A percentile compares a stretch with the other conserved stretches of the same genome.
Conservation (phyloP, 169 alveolate genomes). For the Babesia ovis region DNA sequence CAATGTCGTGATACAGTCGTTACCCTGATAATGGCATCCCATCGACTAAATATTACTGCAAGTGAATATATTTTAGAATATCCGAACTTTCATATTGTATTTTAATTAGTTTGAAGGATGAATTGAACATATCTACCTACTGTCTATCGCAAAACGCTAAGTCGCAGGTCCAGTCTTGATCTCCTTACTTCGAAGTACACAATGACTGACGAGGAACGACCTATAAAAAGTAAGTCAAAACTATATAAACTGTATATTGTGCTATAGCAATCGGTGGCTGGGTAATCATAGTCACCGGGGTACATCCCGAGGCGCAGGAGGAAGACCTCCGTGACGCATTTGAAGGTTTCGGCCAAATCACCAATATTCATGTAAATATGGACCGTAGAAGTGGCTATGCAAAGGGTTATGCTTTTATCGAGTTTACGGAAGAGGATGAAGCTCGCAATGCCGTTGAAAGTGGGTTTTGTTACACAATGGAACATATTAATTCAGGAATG, state of each 20-base stretch:
- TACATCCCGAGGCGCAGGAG: constrained; percentile 90
- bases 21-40: too few species aligned
- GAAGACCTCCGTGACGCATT: constrained; percentile 89
- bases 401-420: constrained; percentile 89
- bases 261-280: constrained; percentile 89
- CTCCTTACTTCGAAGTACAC: not conserved
- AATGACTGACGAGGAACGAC: constrained; percentile 19
- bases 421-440: constrained; percentile 78
- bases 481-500: constrained; percentile 24
- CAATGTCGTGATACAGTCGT: too few species aligned
- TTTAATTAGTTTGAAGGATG: too few species aligned
- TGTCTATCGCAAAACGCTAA: not conserved
- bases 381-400: constrained; percentile 92
- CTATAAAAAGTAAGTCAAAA: constrained; percentile 43
- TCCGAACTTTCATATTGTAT: too few species aligned
- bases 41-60: too few species aligned
- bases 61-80: too few species aligned
- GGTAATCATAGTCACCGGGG: constrained; percentile 85
- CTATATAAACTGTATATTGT: constrained; percentile 2
- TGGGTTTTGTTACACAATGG: constrained; percentile 10
- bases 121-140: not conserved
- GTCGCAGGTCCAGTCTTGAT: not conserved
- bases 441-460: constrained; percentile 85
- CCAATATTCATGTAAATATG: constrained; percentile 88
- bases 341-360: constrained; percentile 86